phyloP scores from a whole-genome alignment of 2,329 filamentous ascomycete genomes.

The Fusarium torreyae region DNA sequence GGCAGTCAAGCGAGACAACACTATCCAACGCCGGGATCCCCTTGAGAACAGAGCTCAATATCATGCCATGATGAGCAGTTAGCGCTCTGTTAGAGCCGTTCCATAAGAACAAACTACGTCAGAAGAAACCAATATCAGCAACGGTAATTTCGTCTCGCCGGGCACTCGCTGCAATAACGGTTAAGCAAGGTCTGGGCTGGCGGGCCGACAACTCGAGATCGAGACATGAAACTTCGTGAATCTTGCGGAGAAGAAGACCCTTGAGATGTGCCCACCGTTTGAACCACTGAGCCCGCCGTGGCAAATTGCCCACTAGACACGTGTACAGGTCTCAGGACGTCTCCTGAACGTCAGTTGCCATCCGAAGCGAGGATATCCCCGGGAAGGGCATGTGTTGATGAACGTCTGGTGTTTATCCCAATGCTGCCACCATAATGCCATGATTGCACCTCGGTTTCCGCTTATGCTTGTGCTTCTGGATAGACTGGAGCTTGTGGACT shows the following conservation, averaged over 20 bases:
- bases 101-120: conserved; percentile 10
- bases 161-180: conserved; percentile 18
- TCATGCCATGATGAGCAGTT: conserved; percentile 41
- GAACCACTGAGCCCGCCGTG: conserved; percentile 10
- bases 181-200: conserved; percentile 31
- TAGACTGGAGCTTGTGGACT: not conserved
- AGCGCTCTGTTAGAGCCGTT: conserved; percentile 22
- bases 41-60: conserved; percentile 34
- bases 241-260: conserved; percentile 37
- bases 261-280: conserved; percentile 18
- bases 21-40: conserved; percentile 26
- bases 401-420: conserved; percentile 18
- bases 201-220: conserved; percentile 43
- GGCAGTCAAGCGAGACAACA: conserved; percentile 34
- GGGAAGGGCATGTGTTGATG: conserved; percentile 25
- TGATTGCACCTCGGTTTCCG: not conserved
- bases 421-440: conserved; percentile 8
- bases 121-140: conserved; percentile 24
- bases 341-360: conserved; percentile 25
- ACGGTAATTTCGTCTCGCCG: conserved; percentile 33
- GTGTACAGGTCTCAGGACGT: conserved; percentile 37
- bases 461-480: not conserved
- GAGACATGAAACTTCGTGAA: conserved; percentile 39
- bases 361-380: conserved; percentile 39
- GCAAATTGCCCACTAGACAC: conserved; percentile 37